A percentile compares a stretch with the other conserved stretches of the same genome.
These are phyloP conservation scores for Ustilaginoidea virens DNA, from an alignment of 2,329 filamentous ascomycete species.

Conservation along the genomic window DNA sequence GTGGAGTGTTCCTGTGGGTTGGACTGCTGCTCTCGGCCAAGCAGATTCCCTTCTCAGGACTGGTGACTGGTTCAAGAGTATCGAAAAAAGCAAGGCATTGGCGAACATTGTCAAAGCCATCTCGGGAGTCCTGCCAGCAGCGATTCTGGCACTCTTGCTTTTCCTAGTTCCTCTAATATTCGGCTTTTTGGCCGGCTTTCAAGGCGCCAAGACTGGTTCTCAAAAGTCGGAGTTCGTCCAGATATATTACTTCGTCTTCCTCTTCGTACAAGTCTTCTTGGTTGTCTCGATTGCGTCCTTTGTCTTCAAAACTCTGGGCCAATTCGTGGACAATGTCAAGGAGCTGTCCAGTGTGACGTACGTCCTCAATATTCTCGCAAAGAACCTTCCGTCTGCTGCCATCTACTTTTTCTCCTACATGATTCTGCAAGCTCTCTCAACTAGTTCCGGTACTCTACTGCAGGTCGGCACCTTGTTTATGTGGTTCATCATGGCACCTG, in stretches of 20 bases:
- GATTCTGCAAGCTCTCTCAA: conserved; percentile 83
- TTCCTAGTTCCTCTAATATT: conserved; percentile 70
- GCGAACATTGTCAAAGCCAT: conserved; percentile 48
- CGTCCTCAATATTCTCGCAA: conserved; percentile 57
- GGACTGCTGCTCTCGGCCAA: conserved; percentile 71
- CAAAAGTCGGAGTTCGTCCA: conserved; percentile 73
- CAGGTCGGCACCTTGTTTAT: conserved; percentile 66
- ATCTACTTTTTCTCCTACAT: conserved; percentile 99
- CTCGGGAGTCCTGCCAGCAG: conserved; percentile 73
- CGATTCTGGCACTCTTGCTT: conserved; percentile 62
- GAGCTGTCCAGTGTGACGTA: conserved; percentile 38
- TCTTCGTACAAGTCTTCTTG: conserved; percentile 90
- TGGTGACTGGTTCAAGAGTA: conserved; percentile 55
- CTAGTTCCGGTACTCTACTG: conserved; percentile 75
- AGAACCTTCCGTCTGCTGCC: conserved; percentile 68
- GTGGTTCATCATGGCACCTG: conserved; percentile 68
- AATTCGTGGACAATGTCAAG: conserved; percentile 39
- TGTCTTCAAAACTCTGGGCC: conserved; percentile 45
- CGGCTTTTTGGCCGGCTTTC: conserved; percentile 52
- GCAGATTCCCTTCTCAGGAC: conserved; percentile 51
- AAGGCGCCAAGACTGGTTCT: conserved; percentile 71
- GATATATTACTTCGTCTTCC: conserved; percentile 80
- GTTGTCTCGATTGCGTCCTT: conserved; percentile 77
- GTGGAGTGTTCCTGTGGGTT: conserved; percentile 83
- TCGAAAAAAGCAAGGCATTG: conserved; percentile 42